These are phyloP conservation scores for Coemansia guatemalensis DNA, from an alignment of 192 early-diverging fungal species.

Conservation along the genomic window DNA sequence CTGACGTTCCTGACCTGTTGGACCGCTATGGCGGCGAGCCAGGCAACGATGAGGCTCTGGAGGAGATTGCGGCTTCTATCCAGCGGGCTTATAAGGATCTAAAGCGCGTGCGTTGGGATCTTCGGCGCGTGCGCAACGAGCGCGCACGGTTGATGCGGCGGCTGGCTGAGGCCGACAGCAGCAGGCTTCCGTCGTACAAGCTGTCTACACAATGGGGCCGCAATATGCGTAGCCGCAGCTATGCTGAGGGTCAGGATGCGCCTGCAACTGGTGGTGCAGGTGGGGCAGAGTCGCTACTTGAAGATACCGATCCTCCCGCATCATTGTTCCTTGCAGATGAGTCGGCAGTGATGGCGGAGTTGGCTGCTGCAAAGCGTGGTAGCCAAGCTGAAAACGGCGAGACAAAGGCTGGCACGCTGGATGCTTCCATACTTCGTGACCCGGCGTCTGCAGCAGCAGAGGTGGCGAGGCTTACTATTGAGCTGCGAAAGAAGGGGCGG, in stretches of 20 bases:
- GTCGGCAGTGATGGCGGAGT: constrained; percentile 24
- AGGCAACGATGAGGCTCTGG: constrained; percentile 30
- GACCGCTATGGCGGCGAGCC: constrained; percentile 8
- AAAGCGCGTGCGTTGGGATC: constrained; percentile 31
- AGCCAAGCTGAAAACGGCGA: background rate
- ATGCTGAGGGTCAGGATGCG: constrained; percentile 16
- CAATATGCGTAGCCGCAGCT: constrained; percentile 37
- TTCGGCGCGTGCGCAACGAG: constrained; percentile 24
- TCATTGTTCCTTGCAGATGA: constrained; percentile 40
- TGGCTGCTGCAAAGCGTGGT: constrained; percentile 6
- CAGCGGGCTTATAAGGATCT: constrained; percentile 28
- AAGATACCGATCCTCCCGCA: constrained; percentile 30
- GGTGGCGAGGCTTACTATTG: constrained; percentile 18
- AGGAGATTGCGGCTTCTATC: constrained; percentile 32
- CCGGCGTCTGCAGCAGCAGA: constrained; percentile 15
- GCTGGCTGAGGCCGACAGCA: constrained; percentile 31
- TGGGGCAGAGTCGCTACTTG: constrained; percentile 5
- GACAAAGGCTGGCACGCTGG: background rate
- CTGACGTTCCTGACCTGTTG: background rate
- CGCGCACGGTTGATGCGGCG: constrained; percentile 42
- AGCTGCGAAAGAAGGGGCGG: constrained; percentile 17
- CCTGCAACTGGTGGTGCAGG: constrained; percentile 1
- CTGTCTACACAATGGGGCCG: constrained; percentile 39
- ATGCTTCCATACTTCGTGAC: constrained; percentile 15
- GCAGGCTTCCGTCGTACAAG: constrained; percentile 46